Evolutionary conservation across 371 early-diverging fungal species (phyloP), one percentile per base, ranked within the genome.

Genomic region (Coemansia sp.): DNA sequence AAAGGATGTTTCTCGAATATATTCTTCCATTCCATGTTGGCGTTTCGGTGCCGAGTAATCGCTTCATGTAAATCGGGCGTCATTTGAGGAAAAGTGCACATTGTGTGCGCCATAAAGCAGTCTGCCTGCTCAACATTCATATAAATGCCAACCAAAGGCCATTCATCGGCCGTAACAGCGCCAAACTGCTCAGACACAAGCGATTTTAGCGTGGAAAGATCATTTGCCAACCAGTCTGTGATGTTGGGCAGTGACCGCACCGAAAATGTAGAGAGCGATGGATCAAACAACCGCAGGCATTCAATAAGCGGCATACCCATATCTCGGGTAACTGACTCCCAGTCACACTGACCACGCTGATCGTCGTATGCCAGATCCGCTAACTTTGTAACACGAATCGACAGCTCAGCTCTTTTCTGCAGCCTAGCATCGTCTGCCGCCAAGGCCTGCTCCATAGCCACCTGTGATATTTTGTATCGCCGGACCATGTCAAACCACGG

Each of bases 301-400:
- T 52, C 60, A 2, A 52, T 16, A 1, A 66, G 51, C 3, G 59
- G 28, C 51, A 52, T 5, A 5, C 7, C 59, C 3, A 52, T 6
- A 14, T 59, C 53, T 11, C 5, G 12, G 5, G 66, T 59, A 51
- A 66, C 28, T 20, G 59, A 39, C 5, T 42, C 53, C 66, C 66
- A 66, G 59, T 59, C 30, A 16, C 26, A 16, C 39, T 39, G 37
- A 16, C 65, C 65, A 9, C 6, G 12, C 1, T 20, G 25, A 11
- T 26, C 6, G 16, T 59, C 26, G 21, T 48, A 58, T 14, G 16
- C 11, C 18, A 18, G 23, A 18, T 59, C 42, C 11, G 66, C 53
- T 1, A 21, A 11, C 16, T 5, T 3, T 25, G 44, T 59, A 5
- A 59, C 30, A 12, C 25, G 42, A 8, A 6, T 6, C 11, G 26